Base-by-base conservation (phyloP, 129 eudicot genomes). In the Centaurea solstitialis region DNA sequence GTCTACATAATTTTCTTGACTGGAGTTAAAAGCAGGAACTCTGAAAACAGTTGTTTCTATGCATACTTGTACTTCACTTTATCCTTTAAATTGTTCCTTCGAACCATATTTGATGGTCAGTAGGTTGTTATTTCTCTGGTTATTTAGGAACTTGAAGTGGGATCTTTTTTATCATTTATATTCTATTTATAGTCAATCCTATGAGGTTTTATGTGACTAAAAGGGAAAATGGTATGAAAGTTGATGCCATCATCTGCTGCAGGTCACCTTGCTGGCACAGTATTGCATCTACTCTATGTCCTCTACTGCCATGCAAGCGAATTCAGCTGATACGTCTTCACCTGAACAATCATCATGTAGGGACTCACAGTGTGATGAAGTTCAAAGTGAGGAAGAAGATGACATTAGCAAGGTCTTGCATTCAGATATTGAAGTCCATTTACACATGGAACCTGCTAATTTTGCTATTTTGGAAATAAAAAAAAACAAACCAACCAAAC, bases 311-410 rank as follows among this genome's bases (percentile, higher is more conserved):
- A 83, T 85, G 88, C 82, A 69, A 41, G 89, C 80, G 68, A 91
- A 82, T 87, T 92, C 89, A 64, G 87, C 88, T n/a, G 91, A 88
- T 70, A 88, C 97, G 57, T 85, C 92, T 70, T 91, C 97, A 43
- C 71, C 38, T 40, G 98, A 89, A 88, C 93, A 82, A 82, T 91
- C 98, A 43, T 76, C 85, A 74, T 95, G 90, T 61, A 91, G 86
- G 24, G 91, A 78, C 23, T 90, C 97, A 17, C 92, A 84, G 65
- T 89, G 93, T 70, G 96, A 89, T 77, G 91, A 87, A 47, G 89
- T 82, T 72, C 45, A 85, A 7, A 91, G 90, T 50, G 93, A 89
- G 76, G 94, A 91, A 45, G 98, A 88, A 70, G 98, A 80, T 77
- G 90, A 88, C 85, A 86, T 80, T 62, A 53, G 83, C 74, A 41